phyloP scores from a whole-genome alignment of 345 rosid genomes.

The Nephelium lappaceum region DNA sequence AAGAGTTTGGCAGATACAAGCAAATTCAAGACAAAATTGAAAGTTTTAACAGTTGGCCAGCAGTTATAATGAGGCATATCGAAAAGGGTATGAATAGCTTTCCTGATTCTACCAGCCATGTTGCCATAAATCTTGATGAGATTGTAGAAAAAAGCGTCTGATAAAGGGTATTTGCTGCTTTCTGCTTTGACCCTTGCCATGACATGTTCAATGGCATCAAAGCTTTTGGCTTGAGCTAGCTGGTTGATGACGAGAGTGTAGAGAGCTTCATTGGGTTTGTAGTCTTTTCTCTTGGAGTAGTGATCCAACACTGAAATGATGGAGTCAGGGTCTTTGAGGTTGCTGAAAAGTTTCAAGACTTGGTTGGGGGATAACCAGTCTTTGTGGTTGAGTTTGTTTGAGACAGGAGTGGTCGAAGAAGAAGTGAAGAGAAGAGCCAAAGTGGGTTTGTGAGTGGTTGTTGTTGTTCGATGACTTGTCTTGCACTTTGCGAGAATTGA shows the following conservation, averaged over 20 bases:
- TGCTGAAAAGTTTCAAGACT: constrained; percentile 57
- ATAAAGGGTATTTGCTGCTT: constrained; percentile 47
- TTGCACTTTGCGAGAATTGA: background rate
- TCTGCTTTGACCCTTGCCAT: constrained; percentile 51
- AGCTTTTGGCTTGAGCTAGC: constrained; percentile 59
- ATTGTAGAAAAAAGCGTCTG: constrained; percentile 74
- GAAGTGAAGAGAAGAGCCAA: background rate
- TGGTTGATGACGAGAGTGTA: constrained; percentile 56
- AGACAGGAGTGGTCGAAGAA: background rate
- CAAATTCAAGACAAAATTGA: constrained; percentile 71
- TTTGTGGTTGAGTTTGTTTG: constrained; percentile 56
- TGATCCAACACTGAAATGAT: constrained; percentile 49
- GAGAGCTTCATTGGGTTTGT: constrained; percentile 71
- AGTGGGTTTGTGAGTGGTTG: background rate
- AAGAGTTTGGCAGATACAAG: constrained; percentile 71
- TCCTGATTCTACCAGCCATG: constrained; percentile 58
- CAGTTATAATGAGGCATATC: constrained; percentile 72
- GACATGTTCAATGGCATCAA: constrained; percentile 66
- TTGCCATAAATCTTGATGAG: constrained; percentile 74
- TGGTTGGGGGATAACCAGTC: constrained; percentile 87
- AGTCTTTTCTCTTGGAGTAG: constrained; percentile 75
- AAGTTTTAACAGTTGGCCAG: constrained; percentile 74
- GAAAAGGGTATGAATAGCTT: constrained; percentile 61
- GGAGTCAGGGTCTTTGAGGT: constrained; percentile 53
- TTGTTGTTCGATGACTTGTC: background rate